Base-by-base conservation (phyloP, 306 rosid species). In the Trichosanthes truncata region DNA sequence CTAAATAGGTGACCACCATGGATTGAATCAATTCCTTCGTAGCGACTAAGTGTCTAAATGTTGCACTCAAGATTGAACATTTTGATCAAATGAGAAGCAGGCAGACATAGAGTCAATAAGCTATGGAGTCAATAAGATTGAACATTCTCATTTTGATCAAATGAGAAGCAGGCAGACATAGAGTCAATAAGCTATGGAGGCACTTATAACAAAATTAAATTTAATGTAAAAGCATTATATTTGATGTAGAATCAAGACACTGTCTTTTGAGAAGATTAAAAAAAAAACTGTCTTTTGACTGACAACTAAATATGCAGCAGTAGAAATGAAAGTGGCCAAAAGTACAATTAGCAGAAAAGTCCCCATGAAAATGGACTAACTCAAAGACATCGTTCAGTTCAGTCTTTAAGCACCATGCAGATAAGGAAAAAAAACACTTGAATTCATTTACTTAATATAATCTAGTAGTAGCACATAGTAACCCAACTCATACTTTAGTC, bases 401-500 rank as follows among this genome's bases (percentile, higher is more conserved):
- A 38, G 51, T 67, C 49, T 20, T 29, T 67, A 38, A 38, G 75
- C 52, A 40, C 52, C 31, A 5, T 38, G 33, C 52, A 68, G 75
- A 68, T 68, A 18, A n/a, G 17, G 67, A 23, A 23, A 45, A 25
- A 3, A 73, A 25, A 13, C 2, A 8, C 40, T 21, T 73, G 3
- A 10, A 46, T 46, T 9, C 7, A 9, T 17, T 67, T 33, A 4
- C 59, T 56, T 65, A 25, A 74, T 31, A 49, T n/a, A 61, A 31
- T 23, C n/a, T 43, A 69, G n/a, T n/a, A n/a, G n/a, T n/a, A n/a
- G 55, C 55, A 69, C 21, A 23, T 59, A 0, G n/a, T 62, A 8
- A 67, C 9, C 21, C 9, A 78, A 60, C 15, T 77, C 33, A 80
- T 18, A 36, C 61, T 78, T 29, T 55, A 85, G 80, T 79, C 77